Evolutionary conservation across 257 asterid genomes (phyloP), one percentile per base, ranked within the genome.

Genomic region (Solanum sparsipilum): DNA sequence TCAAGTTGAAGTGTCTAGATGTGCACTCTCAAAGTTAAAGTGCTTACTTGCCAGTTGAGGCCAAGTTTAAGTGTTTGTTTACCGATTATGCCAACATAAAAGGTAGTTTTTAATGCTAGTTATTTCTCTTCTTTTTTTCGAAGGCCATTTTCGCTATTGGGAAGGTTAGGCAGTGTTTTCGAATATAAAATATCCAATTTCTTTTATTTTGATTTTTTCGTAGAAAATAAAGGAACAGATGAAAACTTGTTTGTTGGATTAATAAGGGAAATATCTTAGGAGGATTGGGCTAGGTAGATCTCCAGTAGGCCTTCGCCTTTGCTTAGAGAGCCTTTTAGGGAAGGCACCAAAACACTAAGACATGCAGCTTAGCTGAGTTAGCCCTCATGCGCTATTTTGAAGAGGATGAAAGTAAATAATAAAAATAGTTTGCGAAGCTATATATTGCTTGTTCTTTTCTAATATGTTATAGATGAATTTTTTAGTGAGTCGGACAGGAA

Each of bases 21-120:
- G 63, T 48, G 60, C 60, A 48, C 60, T 48, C 60, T 48, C 60
- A 48, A 48, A 48, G 58, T 48, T 52, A 0, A 52, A 52, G 63
- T 52, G 63, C 0, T 0, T 16, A 52, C 63, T 52, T 52, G n/a
- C 0, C 9, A 18, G 23, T 0, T 56, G 65, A 56, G 65, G 5
- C 25, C 25, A 56, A 56, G n/a, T 20, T 56, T 20, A 56, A 56
- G 65, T 56, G 25, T 56, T 20, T 56, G 65, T 56, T 56, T 56
- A 56, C 65, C 25, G 0, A 56, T 56, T 20, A 2, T 20, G 5
- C n/a, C 65, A 73, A n/a, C 60, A 23, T 36, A 38, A 76, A 36
- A 39, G 35, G 35, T 6, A 39, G n/a, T 78, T 13, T 18, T 38
- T 32, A 0, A 13, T 0, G 23, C n/a, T 39, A 39, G 63, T 78